Base-by-base conservation (phyloP, 2,329 filamentous ascomycete species). In the Aspergillus niger region DNA sequence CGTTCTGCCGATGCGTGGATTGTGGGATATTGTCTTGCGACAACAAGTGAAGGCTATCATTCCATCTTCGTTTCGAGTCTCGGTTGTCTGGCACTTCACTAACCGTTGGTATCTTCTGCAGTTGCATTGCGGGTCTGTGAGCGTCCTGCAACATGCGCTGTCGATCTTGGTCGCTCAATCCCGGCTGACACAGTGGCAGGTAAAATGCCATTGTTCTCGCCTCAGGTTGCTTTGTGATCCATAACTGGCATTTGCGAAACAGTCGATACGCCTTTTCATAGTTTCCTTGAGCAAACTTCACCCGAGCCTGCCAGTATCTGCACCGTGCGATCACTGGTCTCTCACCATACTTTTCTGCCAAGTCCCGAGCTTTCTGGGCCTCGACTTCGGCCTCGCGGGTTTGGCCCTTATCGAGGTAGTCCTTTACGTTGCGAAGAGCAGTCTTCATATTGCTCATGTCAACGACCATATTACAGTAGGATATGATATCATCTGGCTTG, bases 291-390 rank as follows among this genome's bases (percentile, higher is more conserved):
- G 58, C 30, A 48, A 68, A 65, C 41, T 68, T 61, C 17, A 73
- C 63, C 15, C 67, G 63, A 8, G 69, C 70, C 55, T 70, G 57
- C 71, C 71, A 73, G 62, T 69, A 73, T 26, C 64, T 43, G 38
- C 70, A 72, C 38, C 60, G 62, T 8, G 64, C 67, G 20, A 53
- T 48, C 1, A 41, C 51, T 8, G 60, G 17, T 11, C 56, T 50
- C 3, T 68, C 22, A 0, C 53, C 39, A 1, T 60, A 22, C 8
- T 39, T 38, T 28, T 52, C 28, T 11, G 67, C 63, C n/a, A 63
- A 13, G 1, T 50, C 5, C 1, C 67, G 32, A 10, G 65, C 64
- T 10, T 61, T 13, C 1, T 36, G 36, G 24, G 55, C 57, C 15
- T 60, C 47, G 3, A 20, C 3, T 11, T 61, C 63, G 2, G 67